Evolutionary conservation across 2,329 filamentous ascomycete species (phyloP).

Genomic region (Cyphellophora europaea): DNA sequence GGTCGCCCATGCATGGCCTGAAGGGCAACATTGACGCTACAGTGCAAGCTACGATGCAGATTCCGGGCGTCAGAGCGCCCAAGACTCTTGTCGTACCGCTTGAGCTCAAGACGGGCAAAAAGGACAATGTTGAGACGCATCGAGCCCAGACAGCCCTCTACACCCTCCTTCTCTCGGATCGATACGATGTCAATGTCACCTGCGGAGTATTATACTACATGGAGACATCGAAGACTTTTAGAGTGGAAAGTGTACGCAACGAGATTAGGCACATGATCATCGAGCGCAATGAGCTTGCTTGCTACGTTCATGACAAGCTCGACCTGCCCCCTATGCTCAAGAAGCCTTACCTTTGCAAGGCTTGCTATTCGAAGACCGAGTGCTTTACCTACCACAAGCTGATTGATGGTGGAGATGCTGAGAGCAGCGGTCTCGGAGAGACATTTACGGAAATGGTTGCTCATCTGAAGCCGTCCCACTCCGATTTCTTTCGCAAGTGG

Average conservation of each 20-base stretch:
- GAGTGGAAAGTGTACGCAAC: slow-evolving; percentile 74
- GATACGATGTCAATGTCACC: slow-evolving; percentile 82
- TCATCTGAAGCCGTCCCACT: slow-evolving; percentile 65
- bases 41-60: slow-evolving; percentile 73
- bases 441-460: slow-evolving; percentile 74
- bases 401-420: slow-evolving; percentile 70
- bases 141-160: slow-evolving; percentile 92
- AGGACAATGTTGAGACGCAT: slow-evolving; percentile 66
- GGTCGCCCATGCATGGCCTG: slow-evolving; percentile 94
- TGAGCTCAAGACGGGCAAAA: slow-evolving; percentile 89
- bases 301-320: slow-evolving; percentile 71
- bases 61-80: slow-evolving; percentile 46
- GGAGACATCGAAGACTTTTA: slow-evolving; percentile 76
- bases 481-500: slow-evolving; percentile 88
- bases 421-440: slow-evolving; percentile 69
- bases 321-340: slow-evolving; percentile 80
- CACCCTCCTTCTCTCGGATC: slow-evolving; percentile 81
- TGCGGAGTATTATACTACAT: slow-evolving; percentile 94
- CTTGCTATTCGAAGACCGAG: slow-evolving; percentile 80
- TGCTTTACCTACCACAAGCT: slow-evolving; percentile 94
- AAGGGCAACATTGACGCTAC: slow-evolving; percentile 98
- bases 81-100: slow-evolving; percentile 78
- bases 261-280: slow-evolving; percentile 96
- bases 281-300: slow-evolving; percentile 82
- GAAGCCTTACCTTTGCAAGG: slow-evolving; percentile 69